These are phyloP conservation scores for Funneliformis mosseae DNA, from an alignment of 192 early-diverging fungal species.

Conservation along the genomic window DNA sequence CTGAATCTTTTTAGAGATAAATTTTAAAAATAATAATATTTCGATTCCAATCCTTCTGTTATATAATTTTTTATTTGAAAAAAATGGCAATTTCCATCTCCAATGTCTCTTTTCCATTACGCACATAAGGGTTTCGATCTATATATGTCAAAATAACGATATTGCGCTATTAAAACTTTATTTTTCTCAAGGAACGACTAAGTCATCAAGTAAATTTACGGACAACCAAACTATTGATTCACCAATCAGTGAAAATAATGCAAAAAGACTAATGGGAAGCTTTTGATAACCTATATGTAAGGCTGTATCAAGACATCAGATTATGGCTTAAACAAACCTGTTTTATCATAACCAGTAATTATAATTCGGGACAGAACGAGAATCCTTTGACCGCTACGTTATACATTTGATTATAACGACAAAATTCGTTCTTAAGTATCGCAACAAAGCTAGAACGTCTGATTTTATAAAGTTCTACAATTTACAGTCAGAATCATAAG, in stretches of 20 bases:
- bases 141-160: too few relatives aligned
- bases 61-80: too few relatives aligned
- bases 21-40: too few relatives aligned
- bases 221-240: too few relatives aligned
- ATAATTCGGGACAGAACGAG: not conserved
- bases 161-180: too few relatives aligned
- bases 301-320: not conserved
- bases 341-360: conserved; percentile 1
- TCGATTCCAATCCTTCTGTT: too few relatives aligned
- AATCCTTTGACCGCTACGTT: not conserved
- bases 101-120: too few relatives aligned
- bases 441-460: not conserved
- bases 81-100: too few relatives aligned
- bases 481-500: conserved; percentile 7
- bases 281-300: not conserved
- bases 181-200: too few relatives aligned
- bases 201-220: too few relatives aligned
- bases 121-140: too few relatives aligned
- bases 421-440: conserved; percentile 8
- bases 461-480: conserved; percentile 23
- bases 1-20: too few relatives aligned
- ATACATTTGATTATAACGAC: conserved; percentile 18
- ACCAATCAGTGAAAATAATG: not conserved
- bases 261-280: not conserved
- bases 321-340: not conserved